Evolutionary conservation across 306 rosid genomes (phyloP).

Genomic region (Quercus cerris): DNA sequence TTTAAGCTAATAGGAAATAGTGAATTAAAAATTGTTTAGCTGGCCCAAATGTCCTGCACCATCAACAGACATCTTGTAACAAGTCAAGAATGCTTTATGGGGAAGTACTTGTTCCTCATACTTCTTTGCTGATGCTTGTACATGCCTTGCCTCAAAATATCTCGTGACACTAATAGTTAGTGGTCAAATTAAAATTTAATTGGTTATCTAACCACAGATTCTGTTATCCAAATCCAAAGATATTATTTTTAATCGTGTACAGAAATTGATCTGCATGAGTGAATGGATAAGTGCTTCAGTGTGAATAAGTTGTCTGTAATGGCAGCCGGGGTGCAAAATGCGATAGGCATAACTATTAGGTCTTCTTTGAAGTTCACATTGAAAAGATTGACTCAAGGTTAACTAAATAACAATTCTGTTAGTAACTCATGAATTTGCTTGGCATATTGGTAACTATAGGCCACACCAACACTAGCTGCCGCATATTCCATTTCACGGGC

Average conservation of each 20-base stretch:
- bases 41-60: neutral
- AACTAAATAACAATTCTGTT: neutral
- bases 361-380: neutral
- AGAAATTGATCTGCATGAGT: neutral
- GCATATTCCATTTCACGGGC: conserved; percentile 88
- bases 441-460: conserved; percentile 38
- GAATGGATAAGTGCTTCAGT: neutral
- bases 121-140: neutral
- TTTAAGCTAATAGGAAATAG: too few species aligned
- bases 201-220: neutral
- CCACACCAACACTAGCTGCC: conserved; percentile 89
- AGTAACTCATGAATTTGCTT: conserved; percentile 7
- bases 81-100: neutral
- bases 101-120: neutral
- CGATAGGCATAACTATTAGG: neutral
- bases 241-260: neutral
- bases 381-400: neutral
- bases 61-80: neutral
- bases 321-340: neutral
- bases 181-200: neutral
- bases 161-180: neutral
- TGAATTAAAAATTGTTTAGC: too few species aligned
- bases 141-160: neutral
- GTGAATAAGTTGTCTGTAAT: neutral
- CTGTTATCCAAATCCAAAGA: neutral